Conservation (phyloP, 208 protist species). For the Trypanosoma platydactyli region DNA sequence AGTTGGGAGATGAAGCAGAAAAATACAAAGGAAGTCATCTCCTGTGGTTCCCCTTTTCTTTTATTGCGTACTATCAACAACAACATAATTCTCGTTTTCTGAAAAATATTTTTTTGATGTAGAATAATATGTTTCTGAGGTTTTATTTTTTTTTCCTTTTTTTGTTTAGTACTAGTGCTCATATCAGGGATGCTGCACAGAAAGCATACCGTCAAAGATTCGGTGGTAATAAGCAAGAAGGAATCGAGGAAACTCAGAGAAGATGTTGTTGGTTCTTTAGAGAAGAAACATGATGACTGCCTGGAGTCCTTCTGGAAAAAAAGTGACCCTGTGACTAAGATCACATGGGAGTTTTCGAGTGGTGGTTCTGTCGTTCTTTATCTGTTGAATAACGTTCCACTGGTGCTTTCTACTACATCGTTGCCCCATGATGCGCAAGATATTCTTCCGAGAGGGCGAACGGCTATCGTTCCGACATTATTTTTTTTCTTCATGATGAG, state of each 20-base stretch:
- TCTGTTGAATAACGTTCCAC: constrained; percentile 53
- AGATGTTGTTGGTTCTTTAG: constrained; percentile 34
- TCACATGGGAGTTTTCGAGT: constrained; percentile 42
- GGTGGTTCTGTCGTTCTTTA: constrained; percentile 44
- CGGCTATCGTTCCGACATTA: constrained; percentile 46
- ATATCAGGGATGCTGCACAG: constrained; percentile 61
- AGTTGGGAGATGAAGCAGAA: no score
- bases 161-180: constrained; percentile 19
- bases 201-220: constrained; percentile 55
- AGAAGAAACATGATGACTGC: constrained; percentile 36
- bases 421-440: constrained; percentile 36
- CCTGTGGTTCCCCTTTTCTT: no score
- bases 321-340: constrained; percentile 40
- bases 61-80: no score
- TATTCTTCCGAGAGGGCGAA: constrained; percentile 18
- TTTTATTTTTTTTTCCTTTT: constrained; percentile 20
- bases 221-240: constrained; percentile 43
- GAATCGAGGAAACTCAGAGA: constrained; percentile 53
- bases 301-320: constrained; percentile 59
- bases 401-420: constrained; percentile 46
- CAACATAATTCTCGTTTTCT: background rate
- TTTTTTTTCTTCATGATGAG: constrained; percentile 61
- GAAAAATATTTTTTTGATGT: constrained; percentile 2
- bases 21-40: no score
- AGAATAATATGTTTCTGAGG: constrained; percentile 15